Base-by-base conservation (phyloP, 768 basidiomycete species). In the Flagelloscypha sp. region DNA sequence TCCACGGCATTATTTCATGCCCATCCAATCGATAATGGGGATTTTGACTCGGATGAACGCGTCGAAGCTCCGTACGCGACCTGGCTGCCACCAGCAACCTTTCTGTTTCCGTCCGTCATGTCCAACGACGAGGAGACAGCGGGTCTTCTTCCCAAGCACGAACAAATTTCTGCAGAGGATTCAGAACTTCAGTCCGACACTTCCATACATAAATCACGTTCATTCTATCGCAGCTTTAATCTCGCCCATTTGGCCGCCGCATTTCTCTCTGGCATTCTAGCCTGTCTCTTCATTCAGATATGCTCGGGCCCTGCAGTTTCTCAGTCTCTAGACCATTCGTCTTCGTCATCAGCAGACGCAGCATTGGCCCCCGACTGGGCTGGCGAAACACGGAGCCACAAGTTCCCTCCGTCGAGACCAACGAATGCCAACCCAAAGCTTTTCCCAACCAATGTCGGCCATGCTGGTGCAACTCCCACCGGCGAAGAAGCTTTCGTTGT, bases 401-500 rank as follows among this genome's bases (percentile, higher is more conserved):
- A 73, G 15, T 87, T 72, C 53, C 87, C 87, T 7, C 86, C 87
- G 0, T 45, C 73, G 0, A 68, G 71, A 5, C 84, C 86, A 0
- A 86, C 84, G 12, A 89, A 89, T 46, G 66, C 61, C 6, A 68
- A 70, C 44, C 81, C 86, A 0, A 72, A 79, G 1, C 46, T 83
- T 18, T 90, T 90, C 54, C 87, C 87, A 4, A 71, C 83, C 20
- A 47, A 76, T 46, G 77, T 90, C 3, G 87, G 87, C 24, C 77
- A 87, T 51, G 64, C 79, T 3, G 87, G 87, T 11, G 67, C 63
- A 16, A 89, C 85, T 1, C 81, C 84, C 0, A 90, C 84, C 0
- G 84, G 84, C 12, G 84, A 79, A 6, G 84, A 87, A 48, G 66
- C 84, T 1, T 83, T 67, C 3, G 59, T 85, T 23, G n/a, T n/a